Evolutionary conservation across 129 eudicot species (phyloP), one percentile per base, ranked within the genome.

Genomic region (Centrapalus pauciflorus): DNA sequence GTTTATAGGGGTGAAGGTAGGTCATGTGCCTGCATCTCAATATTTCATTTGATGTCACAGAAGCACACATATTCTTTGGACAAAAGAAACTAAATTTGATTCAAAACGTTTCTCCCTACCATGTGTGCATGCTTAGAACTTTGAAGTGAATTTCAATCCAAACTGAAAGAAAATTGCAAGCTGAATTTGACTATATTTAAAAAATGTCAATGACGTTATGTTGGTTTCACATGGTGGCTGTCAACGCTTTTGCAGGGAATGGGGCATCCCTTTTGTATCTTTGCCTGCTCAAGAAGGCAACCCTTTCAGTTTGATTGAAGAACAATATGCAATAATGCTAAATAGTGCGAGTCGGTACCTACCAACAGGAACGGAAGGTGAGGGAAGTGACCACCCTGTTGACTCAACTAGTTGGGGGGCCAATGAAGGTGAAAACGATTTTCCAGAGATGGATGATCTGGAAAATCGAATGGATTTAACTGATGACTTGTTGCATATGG

Each of bases 401-500:
- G 37, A 61, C 13, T 76, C 76, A 67, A 55, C 21, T 29, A 26
- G 33, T 62, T 66, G 67, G 70, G 76, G 56, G 63, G 66, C 74
- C 48, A 70, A 54, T 26, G 84, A 70, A 69, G 82, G 67, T 38
- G 80, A 71, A 61, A n/a, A 21, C 56, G 61, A 21, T 64, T 29
- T 55, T 51, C 51, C 28, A 13, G 80, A 74, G 55, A 55, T 70
- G 56, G 95, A 83, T 58, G 90, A 79, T 81, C 65, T 37, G 10
- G 93, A 87, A 80, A 73, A 84, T 76, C 82, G 84, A 63, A 90
- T 90, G 92, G 97, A 87, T 84, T 93, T 90, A 61, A 87, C 95
- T 0, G 97, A 94, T 76, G 99, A 94, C 80, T 81, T 94, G 61
- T 66, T 89, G 79, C 99, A 94, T 81, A 84, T 86, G 97, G 99